Evolutionary conservation across 1,139 yeast genomes (phyloP).

Genomic region (Wickerhamomyces sp.): DNA sequence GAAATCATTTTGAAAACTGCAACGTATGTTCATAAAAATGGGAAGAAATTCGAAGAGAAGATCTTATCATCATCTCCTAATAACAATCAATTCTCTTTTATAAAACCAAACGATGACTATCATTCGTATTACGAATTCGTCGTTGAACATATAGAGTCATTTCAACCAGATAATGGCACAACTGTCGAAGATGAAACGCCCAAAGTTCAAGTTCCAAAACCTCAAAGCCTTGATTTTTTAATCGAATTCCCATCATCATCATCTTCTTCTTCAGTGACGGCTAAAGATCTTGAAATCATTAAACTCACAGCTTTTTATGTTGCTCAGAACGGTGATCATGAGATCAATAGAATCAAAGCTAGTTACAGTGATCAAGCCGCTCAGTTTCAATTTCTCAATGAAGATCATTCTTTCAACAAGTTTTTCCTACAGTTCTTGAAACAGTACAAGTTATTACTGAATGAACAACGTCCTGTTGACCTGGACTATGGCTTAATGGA

Average conservation of each 20-base stretch:
- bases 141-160: conserved; percentile 17
- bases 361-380: conserved; percentile 36
- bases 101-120: conserved; percentile 49
- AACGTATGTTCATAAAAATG: conserved; percentile 64
- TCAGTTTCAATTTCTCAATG: conserved; percentile 66
- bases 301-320: conserved; percentile 69
- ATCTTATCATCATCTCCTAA: conserved; percentile 43
- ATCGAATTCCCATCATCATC: too few species aligned
- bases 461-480: conserved; percentile 16
- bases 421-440: conserved; percentile 46
- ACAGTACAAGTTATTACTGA: conserved; percentile 49
- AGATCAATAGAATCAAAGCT: conserved; percentile 35
- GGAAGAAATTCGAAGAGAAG: conserved; percentile 57
- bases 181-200: not conserved
- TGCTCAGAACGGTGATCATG: conserved; percentile 44
- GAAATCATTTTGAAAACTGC: conserved; percentile 68
- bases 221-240: conserved; percentile 33
- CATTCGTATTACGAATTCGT: conserved; percentile 51
- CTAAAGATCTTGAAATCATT: conserved; percentile 62
- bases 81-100: conserved; percentile 58
- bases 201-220: not conserved
- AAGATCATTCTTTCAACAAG: conserved; percentile 54
- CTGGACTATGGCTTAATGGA: conserved; percentile 35
- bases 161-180: conserved; percentile 2
- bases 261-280: conserved; percentile 52